Conservation (phyloP, 1,139 yeast species). For the Sugiyamaella neomexicana region DNA sequence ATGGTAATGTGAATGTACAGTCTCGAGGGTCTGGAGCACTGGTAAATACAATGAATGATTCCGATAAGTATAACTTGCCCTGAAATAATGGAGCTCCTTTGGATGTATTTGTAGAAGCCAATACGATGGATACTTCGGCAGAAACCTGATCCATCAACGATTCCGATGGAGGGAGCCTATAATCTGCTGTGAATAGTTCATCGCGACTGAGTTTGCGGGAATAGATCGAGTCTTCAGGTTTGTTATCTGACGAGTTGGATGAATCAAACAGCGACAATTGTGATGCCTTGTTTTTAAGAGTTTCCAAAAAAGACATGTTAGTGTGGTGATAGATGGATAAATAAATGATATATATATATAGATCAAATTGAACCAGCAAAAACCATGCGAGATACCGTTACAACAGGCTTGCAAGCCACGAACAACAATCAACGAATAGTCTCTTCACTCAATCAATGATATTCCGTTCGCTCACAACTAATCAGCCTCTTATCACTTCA, state of each 20-base stretch:
- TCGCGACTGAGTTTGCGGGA: constrained; percentile 51
- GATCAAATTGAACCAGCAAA: not conserved
- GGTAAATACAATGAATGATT: constrained; percentile 70
- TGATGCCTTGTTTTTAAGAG: constrained; percentile 52
- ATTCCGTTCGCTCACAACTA: too few relatives aligned
- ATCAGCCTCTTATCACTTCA: too few relatives aligned
- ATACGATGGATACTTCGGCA: constrained; percentile 62
- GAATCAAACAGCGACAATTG: constrained; percentile 45
- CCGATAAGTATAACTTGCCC: constrained; percentile 69
- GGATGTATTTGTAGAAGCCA: constrained; percentile 40
- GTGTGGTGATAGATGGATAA: not conserved
- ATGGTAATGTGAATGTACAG: constrained; percentile 69
- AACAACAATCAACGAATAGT: too few relatives aligned
- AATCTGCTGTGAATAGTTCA: constrained; percentile 66
- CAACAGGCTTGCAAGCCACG: too few relatives aligned
- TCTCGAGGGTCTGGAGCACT: constrained; percentile 68
- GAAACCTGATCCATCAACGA: constrained; percentile 62
- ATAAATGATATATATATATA: not conserved
- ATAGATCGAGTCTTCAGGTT: constrained; percentile 36
- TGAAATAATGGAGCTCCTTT: constrained; percentile 41
- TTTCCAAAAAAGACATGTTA: constrained; percentile 53
- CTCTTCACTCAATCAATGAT: too few relatives aligned
- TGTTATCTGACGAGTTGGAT: constrained; percentile 29
- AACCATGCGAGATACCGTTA: too few relatives aligned
- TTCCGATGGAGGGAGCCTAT: constrained; percentile 71